Base-by-base conservation (phyloP, 1,139 yeast species). In the Diutina pseudorugosa region DNA sequence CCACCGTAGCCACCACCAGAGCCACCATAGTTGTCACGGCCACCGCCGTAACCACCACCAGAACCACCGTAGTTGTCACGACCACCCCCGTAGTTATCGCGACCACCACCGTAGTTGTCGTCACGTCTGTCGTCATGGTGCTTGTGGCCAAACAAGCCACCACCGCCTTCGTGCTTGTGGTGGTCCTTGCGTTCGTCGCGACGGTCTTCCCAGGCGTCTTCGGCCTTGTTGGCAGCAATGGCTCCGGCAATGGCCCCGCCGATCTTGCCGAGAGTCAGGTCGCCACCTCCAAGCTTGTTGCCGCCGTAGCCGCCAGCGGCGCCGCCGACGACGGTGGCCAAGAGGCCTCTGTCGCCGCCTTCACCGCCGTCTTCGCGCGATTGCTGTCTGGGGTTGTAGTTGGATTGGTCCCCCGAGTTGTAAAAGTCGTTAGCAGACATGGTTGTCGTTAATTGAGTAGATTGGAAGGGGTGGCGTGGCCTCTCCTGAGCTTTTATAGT, bases 191-290 rank as follows among this genome's bases (percentile, higher is more conserved):
- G 21, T 4, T 27, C 49, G 19, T 45, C 49, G 9, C 40, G 25
- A 23, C 49, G 49, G 40, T 45, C 49, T 25, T 45, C 49, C 49
- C 49, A 45, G n/a, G 49, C 49, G 62, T 80, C 72, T 60, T 77
- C 82, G 49, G 73, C 59, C 67, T 79, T 75, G 69, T 78, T 75
- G 52, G 82, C 85, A 51, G 75, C 75, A 57, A 79, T 59, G 36
- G 85, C 85, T 61, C 87, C 85, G 44, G 75, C 78, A 60, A 82
- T 59, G 43, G 81, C 84, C 62, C 87, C 87, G 21, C 74, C 75
- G 54, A 80, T 66, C 51, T 77, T 74, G 53, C 82, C 82, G 43
- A 80, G 60, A 19, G 72, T 75, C 19, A 78, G 70, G 21, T 27
- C 12, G 36, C 51, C 45, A 2, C 57, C 56, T 3, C 53, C 51